Evolutionary conservation across 176 grass and related monocot genomes (phyloP).

Genomic region (Carex myosuroides): DNA sequence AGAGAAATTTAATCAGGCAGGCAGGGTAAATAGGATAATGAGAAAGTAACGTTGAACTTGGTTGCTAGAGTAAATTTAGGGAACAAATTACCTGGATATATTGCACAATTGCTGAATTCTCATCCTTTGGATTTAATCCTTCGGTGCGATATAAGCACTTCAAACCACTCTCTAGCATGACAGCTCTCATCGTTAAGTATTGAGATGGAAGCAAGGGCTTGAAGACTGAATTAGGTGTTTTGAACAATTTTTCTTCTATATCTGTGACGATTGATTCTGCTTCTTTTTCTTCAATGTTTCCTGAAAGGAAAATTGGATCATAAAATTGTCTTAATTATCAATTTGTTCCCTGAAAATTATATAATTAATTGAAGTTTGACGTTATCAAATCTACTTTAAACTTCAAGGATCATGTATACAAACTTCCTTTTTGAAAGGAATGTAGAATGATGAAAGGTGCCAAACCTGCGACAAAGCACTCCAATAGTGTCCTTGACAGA

Average conservation of each 20-base stretch:
- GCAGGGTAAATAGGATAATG: background rate
- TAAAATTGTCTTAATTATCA: slow-evolving; percentile 5
- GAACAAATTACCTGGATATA: slow-evolving; percentile 74
- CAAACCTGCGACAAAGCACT: slow-evolving; percentile 79
- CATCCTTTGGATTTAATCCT: slow-evolving; percentile 66
- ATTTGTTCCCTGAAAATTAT: slow-evolving; percentile 2
- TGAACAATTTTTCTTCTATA: slow-evolving; percentile 70
- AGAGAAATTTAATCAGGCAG: background rate
- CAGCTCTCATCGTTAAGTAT: slow-evolving; percentile 53
- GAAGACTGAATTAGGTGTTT: slow-evolving; percentile 41
- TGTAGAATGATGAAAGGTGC: background rate
- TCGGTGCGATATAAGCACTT: slow-evolving; percentile 60
- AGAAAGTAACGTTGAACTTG: background rate
- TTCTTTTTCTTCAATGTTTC: slow-evolving; percentile 77
- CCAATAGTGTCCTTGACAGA: slow-evolving; percentile 65
- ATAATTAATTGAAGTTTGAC: background rate
- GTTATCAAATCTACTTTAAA: background rate
- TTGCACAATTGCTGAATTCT: slow-evolving; percentile 84
- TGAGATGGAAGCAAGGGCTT: slow-evolving; percentile 73
- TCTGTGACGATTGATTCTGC: slow-evolving; percentile 58
- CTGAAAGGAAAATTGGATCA: slow-evolving; percentile 30
- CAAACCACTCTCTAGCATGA: slow-evolving; percentile 74
- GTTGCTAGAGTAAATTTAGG: background rate
- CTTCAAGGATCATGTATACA: background rate
- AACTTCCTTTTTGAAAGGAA: slow-evolving; percentile 1